Evolutionary conservation across 2,329 filamentous ascomycete genomes (phyloP).

Genomic region (Alternaria burnsii): DNA sequence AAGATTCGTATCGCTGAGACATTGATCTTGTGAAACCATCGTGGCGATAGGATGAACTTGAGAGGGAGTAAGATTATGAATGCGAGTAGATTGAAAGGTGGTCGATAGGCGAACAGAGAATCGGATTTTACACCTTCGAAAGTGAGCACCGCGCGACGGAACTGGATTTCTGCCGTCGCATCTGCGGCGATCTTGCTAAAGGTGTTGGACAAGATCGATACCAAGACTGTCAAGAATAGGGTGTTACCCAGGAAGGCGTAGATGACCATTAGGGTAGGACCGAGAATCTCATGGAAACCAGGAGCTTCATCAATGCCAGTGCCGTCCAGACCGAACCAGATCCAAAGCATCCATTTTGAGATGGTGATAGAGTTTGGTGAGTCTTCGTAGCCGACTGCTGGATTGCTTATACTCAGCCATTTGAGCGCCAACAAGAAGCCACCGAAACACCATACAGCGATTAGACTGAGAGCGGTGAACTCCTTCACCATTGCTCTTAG

Average conservation of each 20-base stretch:
- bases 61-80: constrained; percentile 77
- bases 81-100: constrained; percentile 84
- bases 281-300: constrained; percentile 81
- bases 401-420: constrained; percentile 69
- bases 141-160: constrained; percentile 79
- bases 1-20: constrained; percentile 77
- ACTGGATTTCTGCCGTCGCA: constrained; percentile 83
- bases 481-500: constrained; percentile 86
- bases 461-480: constrained; percentile 77
- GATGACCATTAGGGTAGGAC: constrained; percentile 80
- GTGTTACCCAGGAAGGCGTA: constrained; percentile 90
- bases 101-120: constrained; percentile 81
- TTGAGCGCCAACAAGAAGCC: constrained; percentile 81
- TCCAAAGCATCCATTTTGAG: constrained; percentile 90
- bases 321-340: constrained; percentile 87
- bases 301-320: constrained; percentile 65
- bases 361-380: constrained; percentile 72
- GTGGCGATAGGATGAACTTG: constrained; percentile 78
- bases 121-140: constrained; percentile 88
- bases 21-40: constrained; percentile 92
- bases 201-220: constrained; percentile 86
- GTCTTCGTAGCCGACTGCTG: constrained; percentile 39
- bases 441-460: constrained; percentile 84
- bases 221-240: constrained; percentile 85
- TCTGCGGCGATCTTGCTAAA: constrained; percentile 81